Conservation (phyloP, 2,329 filamentous ascomycete species). For the Aspergillus ibericus region DNA sequence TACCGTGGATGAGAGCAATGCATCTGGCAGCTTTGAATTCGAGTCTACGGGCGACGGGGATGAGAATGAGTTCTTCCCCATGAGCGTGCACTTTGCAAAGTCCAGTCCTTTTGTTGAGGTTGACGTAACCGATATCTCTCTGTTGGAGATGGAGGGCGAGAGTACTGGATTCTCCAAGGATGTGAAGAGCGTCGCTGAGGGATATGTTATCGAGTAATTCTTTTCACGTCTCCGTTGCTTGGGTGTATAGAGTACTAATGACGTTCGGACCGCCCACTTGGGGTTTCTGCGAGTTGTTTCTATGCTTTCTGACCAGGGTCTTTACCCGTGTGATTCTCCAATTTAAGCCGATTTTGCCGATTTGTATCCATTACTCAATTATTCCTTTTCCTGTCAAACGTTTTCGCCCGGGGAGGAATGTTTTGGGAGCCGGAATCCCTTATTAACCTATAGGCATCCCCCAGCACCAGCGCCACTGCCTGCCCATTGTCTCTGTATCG, state of each 20-base stretch:
- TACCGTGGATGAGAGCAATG: slow-evolving; percentile 76
- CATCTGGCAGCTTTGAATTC: slow-evolving; percentile 89
- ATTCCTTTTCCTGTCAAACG: background rate
- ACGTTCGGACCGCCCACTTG: slow-evolving; percentile 31
- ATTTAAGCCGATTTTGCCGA: slow-evolving; percentile 15
- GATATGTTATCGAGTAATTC: slow-evolving; percentile 47
- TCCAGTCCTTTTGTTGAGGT: slow-evolving; percentile 84
- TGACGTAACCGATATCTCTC: slow-evolving; percentile 63
- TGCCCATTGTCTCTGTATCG: too few relatives aligned
- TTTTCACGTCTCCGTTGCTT: slow-evolving; percentile 11
- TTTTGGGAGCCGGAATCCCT: background rate
- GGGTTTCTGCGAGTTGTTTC: slow-evolving; percentile 16
- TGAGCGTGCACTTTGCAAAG: slow-evolving; percentile 88
- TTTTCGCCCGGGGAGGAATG: background rate
- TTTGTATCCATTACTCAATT: background rate
- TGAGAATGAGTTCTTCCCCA: slow-evolving; percentile 97
- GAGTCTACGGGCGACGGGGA: slow-evolving; percentile 81
- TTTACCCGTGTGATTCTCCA: slow-evolving; percentile 20
- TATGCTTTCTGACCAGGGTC: slow-evolving; percentile 20
- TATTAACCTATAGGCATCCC: background rate
- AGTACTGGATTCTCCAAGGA: slow-evolving; percentile 47
- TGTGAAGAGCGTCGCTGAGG: slow-evolving; percentile 46
- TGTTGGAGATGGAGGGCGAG: slow-evolving; percentile 48
- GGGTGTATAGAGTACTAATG: slow-evolving; percentile 41
- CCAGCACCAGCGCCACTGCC: too few relatives aligned